phyloP scores from a whole-genome alignment of 192 early-diverging fungal species.

The Jimgerdemannia lactiflua region DNA sequence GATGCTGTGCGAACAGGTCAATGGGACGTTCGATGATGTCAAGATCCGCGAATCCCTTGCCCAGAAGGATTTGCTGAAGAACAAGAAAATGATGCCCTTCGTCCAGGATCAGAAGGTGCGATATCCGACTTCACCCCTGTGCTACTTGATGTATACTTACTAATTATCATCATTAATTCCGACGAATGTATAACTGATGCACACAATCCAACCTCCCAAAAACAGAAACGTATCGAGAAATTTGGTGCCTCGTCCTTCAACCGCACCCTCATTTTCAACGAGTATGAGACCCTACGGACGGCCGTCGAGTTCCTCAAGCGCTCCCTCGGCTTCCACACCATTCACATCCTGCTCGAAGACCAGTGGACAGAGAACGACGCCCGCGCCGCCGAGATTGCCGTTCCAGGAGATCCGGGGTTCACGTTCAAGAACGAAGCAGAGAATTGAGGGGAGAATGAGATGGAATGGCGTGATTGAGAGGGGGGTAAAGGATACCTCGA shows the following conservation, averaged over 20 bases:
- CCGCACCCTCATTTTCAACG: slow-evolving; percentile 80
- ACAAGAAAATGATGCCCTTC: slow-evolving; percentile 98
- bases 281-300: slow-evolving; percentile 62
- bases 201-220: slow-evolving; percentile 6
- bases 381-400: slow-evolving; percentile 44
- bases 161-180: no score
- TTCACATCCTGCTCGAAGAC: slow-evolving; percentile 47
- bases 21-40: slow-evolving; percentile 67
- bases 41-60: slow-evolving; percentile 67
- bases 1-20: slow-evolving; percentile 16
- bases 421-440: slow-evolving; percentile 48
- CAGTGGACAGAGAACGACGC: slow-evolving; percentile 48
- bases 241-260: slow-evolving; percentile 74
- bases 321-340: slow-evolving; percentile 52
- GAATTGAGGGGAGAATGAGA: not conserved
- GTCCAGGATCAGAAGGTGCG: slow-evolving; percentile 58
- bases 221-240: slow-evolving; percentile 79
- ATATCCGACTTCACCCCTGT: no score
- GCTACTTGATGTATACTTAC: no score
- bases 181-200: not conserved
- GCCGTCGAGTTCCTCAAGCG: slow-evolving; percentile 52
- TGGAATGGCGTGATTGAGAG: no score
- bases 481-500: no score
- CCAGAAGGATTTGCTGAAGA: slow-evolving; percentile 76
- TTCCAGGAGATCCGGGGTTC: slow-evolving; percentile 57